phyloP scores from a whole-genome alignment of 768 basidiomycete genomes.

The Artomyces pyxidatus region DNA sequence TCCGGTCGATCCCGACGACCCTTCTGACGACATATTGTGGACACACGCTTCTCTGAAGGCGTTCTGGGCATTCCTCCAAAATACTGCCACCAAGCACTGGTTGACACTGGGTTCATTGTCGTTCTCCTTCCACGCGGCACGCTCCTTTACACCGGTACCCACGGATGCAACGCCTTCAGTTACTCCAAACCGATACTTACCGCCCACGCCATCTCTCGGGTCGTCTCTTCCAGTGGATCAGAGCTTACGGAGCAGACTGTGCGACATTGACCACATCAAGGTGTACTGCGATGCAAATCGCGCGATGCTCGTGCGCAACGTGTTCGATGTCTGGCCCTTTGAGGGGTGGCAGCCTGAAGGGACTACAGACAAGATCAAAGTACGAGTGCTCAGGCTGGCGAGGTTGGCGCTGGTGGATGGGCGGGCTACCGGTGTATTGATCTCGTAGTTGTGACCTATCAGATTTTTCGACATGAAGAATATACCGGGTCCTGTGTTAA shows the following conservation, averaged over 20 bases:
- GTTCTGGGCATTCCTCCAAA: slow-evolving; percentile 44
- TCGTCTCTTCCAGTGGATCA: not conserved
- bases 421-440: not conserved
- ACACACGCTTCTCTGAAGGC: slow-evolving; percentile 31
- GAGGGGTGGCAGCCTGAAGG: not conserved
- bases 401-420: slow-evolving; percentile 1
- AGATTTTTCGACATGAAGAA: no score
- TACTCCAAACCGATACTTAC: not conserved
- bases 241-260: not conserved
- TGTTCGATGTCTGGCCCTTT: slow-evolving; percentile 45
- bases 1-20: not conserved
- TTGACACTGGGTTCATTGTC: slow-evolving; percentile 37
- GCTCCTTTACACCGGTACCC: not conserved
- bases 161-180: not conserved
- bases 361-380: not conserved
- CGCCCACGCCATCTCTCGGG: not conserved
- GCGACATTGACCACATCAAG: slow-evolving; percentile 41
- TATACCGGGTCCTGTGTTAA: no score
- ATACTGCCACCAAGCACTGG: slow-evolving; percentile 26
- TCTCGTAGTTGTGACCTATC: not conserved
- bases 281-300: slow-evolving; percentile 47
- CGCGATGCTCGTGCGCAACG: slow-evolving; percentile 39
- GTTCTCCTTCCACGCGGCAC: slow-evolving; percentile 37
- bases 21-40: slow-evolving; percentile 34
- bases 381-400: not conserved